Evolutionary conservation across 176 grass and related monocot genomes (phyloP).

Genomic region (Poa annua): DNA sequence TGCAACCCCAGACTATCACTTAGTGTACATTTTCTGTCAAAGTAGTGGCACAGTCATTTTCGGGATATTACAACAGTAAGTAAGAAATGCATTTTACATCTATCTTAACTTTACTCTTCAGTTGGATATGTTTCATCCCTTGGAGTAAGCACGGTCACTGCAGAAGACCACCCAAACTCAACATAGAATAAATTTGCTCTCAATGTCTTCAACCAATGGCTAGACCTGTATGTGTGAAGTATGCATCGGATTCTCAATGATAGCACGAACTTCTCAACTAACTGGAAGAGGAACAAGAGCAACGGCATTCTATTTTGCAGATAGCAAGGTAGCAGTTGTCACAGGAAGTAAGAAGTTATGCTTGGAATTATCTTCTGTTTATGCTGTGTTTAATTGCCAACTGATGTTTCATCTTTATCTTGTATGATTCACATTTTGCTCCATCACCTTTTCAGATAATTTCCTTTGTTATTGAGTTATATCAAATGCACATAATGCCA

Average conservation of each 20-base stretch:
- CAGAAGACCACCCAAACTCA: constrained; percentile 45
- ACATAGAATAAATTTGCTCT: constrained; percentile 34
- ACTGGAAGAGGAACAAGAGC: constrained; percentile 52
- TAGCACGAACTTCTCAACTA: constrained; percentile 50
- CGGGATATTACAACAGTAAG: not conserved
- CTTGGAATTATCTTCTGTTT: constrained; percentile 9
- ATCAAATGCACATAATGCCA: constrained; percentile 1
- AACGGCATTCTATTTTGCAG: constrained; percentile 49
- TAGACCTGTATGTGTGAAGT: constrained; percentile 41
- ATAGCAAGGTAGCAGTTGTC: constrained; percentile 46
- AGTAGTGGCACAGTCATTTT: not conserved
- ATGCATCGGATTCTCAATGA: constrained; percentile 50
- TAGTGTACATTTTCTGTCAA: not conserved
- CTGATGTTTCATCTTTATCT: constrained; percentile 3
- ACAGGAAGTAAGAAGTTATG: constrained; percentile 59
- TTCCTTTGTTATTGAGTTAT: constrained; percentile 1
- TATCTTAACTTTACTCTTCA: constrained; percentile 17
- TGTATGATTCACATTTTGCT: constrained; percentile 10
- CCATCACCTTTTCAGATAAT: constrained; percentile 6
- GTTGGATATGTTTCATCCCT: constrained; percentile 47
- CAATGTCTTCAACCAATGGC: constrained; percentile 47
- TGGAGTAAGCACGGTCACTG: constrained; percentile 17
- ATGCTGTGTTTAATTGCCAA: constrained; percentile 25
- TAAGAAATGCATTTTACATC: constrained; percentile 7
- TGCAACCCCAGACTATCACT: not conserved